Base-by-base conservation (phyloP, 106 monocot genomes). In the Amphibolis antarctica region DNA sequence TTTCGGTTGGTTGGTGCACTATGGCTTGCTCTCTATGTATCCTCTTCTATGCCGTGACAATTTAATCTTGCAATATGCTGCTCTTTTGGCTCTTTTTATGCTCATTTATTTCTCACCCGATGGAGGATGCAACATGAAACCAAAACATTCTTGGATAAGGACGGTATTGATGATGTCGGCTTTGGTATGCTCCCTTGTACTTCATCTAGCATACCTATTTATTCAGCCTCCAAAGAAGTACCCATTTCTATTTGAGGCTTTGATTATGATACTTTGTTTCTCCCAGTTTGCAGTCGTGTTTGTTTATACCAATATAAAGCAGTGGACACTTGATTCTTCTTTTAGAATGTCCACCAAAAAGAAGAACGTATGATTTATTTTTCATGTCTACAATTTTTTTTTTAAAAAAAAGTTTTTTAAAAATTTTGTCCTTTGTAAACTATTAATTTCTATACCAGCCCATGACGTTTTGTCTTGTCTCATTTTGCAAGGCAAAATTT, bases 161-260 rank as follows among this genome's bases (percentile, higher is more conserved):
- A 83, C 53, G 61, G 20, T 50, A 53, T 14, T 85, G 22, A 31
- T 85, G 71, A 29, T 55, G 15, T 53, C 73, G 28, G 52, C 65
- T 18, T 65, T 85, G 9, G 45, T 73, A 10, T 71, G 53, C 28
- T 85, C 80, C 20, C 20, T 81, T 51, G 49, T 66, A 5, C 75
- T 98, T 30, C 79, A 88, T 70, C 42, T 83, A 15, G 44, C 78
- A 12, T 88, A 87, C 68, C 47, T 91, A 42, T 53, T 28, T 19
- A 12, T 80, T 45, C 61, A 73, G 53, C 91, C 87, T 70, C 98
- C 83, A 44, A 54, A 60, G 61, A 90, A 63, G 74, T 98, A 91
- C 66, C 91, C 98, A 51, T 98, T 82, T 67, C 82, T 98, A 28
- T 87, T 90, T 76, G 91, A 98, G 70, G 91, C 98, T n/a, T 28